Conservation (phyloP, 805 yeast species). For the Lipomyces sp. region DNA sequence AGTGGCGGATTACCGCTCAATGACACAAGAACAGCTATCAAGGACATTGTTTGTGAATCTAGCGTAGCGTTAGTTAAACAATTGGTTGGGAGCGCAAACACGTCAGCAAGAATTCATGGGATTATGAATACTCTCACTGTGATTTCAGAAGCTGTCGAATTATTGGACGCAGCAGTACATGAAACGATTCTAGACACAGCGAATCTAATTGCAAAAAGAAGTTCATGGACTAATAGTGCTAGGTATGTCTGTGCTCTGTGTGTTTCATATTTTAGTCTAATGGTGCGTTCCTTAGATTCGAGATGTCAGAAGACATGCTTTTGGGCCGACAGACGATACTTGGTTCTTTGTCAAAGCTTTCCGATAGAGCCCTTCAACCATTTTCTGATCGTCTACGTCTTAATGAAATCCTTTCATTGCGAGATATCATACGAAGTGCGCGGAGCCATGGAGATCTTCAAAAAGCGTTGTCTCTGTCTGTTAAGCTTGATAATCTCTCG, state of each 20-base stretch:
- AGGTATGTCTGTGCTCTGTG: conserved; percentile 6
- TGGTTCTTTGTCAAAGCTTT: not conserved
- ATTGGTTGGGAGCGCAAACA: not conserved
- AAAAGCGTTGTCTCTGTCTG: conserved; percentile 30
- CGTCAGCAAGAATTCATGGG: conserved; percentile 1
- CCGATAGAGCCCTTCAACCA: not conserved
- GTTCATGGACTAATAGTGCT: not conserved
- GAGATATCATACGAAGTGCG: conserved; percentile 3
- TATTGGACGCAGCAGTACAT: not conserved
- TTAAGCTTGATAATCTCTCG: conserved; percentile 28
- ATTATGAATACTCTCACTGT: conserved; percentile 6
- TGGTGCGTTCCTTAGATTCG: conserved; percentile 1
- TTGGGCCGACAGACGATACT: conserved; percentile 3
- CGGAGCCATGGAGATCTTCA: conserved; percentile 29
- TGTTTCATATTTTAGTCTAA: not conserved
- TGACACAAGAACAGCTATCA: not conserved
- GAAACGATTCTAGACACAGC: not conserved
- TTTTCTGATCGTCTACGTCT: not conserved
- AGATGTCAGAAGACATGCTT: conserved; percentile 13
- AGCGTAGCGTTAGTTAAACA: conserved; percentile 1
- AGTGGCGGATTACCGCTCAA: not conserved
- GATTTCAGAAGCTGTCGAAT: conserved; percentile 8
- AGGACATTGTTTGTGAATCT: conserved; percentile 1
- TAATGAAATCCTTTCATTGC: conserved; percentile 5
- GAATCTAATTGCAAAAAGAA: not conserved